phyloP scores from a whole-genome alignment of 2,329 filamentous ascomycete species.

The Calonectria ilicicola region DNA sequence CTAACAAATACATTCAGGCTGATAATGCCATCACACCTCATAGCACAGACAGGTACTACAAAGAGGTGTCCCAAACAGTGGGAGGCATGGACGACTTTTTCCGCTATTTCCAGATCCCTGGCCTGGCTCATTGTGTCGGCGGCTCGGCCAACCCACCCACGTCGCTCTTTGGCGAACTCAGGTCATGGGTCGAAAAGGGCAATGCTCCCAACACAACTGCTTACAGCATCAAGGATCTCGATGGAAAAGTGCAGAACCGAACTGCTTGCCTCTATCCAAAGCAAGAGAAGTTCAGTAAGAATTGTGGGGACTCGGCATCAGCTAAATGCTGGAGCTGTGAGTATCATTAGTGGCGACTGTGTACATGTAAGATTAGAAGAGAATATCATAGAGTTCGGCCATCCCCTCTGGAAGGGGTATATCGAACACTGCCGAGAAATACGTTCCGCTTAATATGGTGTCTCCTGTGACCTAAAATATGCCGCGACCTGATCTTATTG shows the following conservation, averaged over 20 bases:
- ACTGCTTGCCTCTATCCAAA: neutral
- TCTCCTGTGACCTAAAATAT: no score
- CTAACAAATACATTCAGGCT: neutral
- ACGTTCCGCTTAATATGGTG: neutral
- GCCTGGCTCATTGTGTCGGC: neutral
- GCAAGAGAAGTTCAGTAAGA: neutral
- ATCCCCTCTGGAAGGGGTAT: neutral
- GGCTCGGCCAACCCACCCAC: neutral
- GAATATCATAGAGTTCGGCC: neutral
- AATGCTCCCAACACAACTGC: neutral
- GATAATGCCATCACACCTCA: neutral
- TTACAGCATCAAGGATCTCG: neutral
- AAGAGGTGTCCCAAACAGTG: neutral
- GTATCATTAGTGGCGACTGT: neutral
- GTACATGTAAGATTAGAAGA: neutral
- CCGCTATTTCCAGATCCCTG: constrained; percentile 4
- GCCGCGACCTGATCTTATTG: no score
- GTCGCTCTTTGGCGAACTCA: neutral
- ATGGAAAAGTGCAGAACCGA: neutral
- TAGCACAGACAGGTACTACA: neutral
- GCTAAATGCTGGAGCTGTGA: neutral
- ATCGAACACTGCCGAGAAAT: neutral
- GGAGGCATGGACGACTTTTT: neutral
- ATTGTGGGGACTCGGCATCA: neutral
- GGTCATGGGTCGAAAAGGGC: neutral